Evolutionary conservation across 2,329 filamentous ascomycete species (phyloP).

Genomic region (Neonectria hederae): DNA sequence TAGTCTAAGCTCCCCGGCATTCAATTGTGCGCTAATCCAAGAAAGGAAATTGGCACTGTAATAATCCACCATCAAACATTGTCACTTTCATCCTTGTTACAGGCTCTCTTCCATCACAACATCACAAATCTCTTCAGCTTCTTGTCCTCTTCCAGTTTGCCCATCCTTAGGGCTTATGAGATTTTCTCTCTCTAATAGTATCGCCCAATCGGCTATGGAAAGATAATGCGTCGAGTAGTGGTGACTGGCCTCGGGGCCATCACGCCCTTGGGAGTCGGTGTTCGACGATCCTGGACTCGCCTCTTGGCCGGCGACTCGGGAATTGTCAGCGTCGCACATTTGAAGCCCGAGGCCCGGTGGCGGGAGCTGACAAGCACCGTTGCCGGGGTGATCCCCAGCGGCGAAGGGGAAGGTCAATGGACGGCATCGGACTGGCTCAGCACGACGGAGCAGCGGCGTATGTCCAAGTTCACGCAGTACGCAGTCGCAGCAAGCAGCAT

Average conservation of each 20-base stretch:
- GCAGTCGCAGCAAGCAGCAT: constrained; percentile 87
- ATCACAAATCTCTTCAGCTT: constrained; percentile 3
- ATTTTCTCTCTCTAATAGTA: not conserved
- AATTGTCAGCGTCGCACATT: constrained; percentile 75
- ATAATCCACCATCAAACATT: not conserved
- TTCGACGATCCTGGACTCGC: constrained; percentile 80
- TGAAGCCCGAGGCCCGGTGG: constrained; percentile 68
- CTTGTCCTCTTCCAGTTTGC: not conserved
- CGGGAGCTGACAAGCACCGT: constrained; percentile 82
- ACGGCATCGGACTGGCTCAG: constrained; percentile 63
- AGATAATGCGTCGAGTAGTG: constrained; percentile 75
- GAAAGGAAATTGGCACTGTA: constrained; percentile 26
- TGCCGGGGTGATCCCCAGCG: constrained; percentile 79
- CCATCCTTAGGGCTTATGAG: not conserved
- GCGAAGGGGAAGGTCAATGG: constrained; percentile 57
- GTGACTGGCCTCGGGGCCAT: constrained; percentile 85
- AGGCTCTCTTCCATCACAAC: not conserved
- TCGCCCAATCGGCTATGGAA: constrained; percentile 50
- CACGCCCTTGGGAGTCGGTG: constrained; percentile 84
- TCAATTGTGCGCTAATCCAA: constrained; percentile 31
- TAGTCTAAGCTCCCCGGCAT: not conserved
- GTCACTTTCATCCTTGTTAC: not conserved
- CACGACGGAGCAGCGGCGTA: constrained; percentile 71
- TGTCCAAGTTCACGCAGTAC: constrained; percentile 93
- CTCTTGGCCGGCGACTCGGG: constrained; percentile 84